Base-by-base conservation (phyloP, 345 rosid genomes). In the Angophora floribunda region DNA sequence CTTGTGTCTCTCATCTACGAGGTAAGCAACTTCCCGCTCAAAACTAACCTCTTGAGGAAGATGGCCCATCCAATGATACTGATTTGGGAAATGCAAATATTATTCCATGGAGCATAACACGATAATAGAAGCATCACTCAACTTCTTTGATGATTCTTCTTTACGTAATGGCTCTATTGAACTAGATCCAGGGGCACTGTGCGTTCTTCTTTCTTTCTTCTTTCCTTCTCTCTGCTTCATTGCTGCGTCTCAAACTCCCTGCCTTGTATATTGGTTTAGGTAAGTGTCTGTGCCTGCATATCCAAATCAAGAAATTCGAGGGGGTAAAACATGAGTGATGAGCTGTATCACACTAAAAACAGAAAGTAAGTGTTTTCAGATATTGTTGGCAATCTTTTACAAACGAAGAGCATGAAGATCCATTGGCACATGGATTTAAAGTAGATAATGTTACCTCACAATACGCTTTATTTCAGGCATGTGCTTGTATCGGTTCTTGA, bases 381-480 rank as follows among this genome's bases (percentile, higher is more conserved):
- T 59, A 70, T 16, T 13, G 28, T 10, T 3, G 47, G 22, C 61
- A 75, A 36, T 75, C 84, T 4, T 41, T 75, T 22, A 41, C 82
- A 75, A 51, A 19, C 59, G 16, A 50, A 55, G 65, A 67, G 52
- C 44, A 5, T 15, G 82, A 51, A 2, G 57, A 65, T 30, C 13
- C 67, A 53, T 87, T 1, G 17, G 82, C 61, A 49, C 11, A 67
- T 9, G 21, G 32, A 63, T 65, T 65, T n/a, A n/a, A 15, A 26
- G 85, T 65, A 28, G 24, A 67, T 86, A 59, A 53, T 59, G 89
- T 65, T 87, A 98, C 99, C 99, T 96, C 84, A 93, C 92, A 82
- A 97, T 98, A 26, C 98, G 96, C 93, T 97, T 95, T 91, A 98
- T 91, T 93, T 98, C 99, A 87, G 94, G 95, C 87, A 98, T 97